Percentiles rank a stretch among this genome's conserved stretches.
phyloP scores from a whole-genome alignment of 257 asterid species.

The Solanum chiquidenum region DNA sequence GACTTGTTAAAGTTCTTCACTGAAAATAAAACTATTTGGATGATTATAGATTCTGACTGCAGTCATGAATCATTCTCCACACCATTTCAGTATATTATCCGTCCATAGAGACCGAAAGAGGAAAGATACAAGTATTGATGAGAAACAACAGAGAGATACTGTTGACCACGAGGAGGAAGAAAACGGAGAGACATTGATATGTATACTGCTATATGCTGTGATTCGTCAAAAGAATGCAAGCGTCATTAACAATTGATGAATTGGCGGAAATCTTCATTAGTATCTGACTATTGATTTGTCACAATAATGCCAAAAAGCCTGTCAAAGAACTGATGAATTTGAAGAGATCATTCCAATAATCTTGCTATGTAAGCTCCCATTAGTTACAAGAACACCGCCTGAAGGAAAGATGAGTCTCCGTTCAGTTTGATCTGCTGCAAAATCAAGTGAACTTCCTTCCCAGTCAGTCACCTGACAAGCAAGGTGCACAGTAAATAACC shows the following conservation, averaged over 20 bases:
- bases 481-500: neutral
- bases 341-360: constrained; percentile 47
- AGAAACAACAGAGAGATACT: neutral
- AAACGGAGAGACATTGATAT: neutral
- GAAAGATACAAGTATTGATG: neutral
- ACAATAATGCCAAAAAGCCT: neutral
- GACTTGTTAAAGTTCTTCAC: neutral
- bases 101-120: neutral
- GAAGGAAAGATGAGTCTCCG: constrained; percentile 61
- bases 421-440: constrained; percentile 54
- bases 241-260: neutral
- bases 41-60: neutral
- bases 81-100: neutral
- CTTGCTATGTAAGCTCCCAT: constrained; percentile 40
- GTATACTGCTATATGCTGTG: neutral
- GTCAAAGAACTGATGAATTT: constrained; percentile 13
- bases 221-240: neutral
- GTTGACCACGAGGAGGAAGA: neutral
- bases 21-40: neutral
- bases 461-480: constrained; percentile 73
- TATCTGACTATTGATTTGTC: neutral
- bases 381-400: constrained; percentile 74
- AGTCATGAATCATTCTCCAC: neutral
- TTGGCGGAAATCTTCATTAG: neutral
- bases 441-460: constrained; percentile 57